Conservation (phyloP, 2,329 filamentous ascomycete genomes). For the Didymosphaeria variabile region DNA sequence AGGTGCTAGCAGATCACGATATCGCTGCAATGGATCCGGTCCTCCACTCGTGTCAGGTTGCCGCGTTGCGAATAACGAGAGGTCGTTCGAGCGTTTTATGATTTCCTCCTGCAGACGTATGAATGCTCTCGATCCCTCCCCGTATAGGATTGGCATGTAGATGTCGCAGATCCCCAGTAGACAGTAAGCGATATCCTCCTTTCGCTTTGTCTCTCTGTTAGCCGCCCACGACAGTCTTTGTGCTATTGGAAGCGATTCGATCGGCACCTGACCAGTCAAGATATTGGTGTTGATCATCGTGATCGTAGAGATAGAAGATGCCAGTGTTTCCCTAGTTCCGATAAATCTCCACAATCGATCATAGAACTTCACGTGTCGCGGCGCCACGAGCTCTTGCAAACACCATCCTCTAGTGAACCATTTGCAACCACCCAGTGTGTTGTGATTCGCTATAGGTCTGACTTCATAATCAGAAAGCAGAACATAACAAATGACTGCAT, state of each 20-base stretch:
- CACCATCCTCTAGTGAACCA: not conserved
- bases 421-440: not conserved
- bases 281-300: not conserved
- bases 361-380: not conserved
- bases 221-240: conserved; percentile 1
- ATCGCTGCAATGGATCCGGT: too few species aligned
- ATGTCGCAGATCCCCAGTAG: conserved; percentile 1
- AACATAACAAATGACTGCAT: not conserved
- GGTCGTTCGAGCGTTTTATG: not conserved
- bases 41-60: too few species aligned
- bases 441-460: not conserved
- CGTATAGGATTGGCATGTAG: conserved; percentile 5
- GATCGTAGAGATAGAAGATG: not conserved
- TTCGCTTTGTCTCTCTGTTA: not conserved
- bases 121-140: not conserved
- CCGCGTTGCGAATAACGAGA: not conserved
- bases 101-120: not conserved
- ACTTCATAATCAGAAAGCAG: not conserved
- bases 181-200: not conserved
- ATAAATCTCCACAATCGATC: not conserved
- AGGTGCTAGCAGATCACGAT: too few species aligned
- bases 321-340: not conserved
- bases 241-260: not conserved
- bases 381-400: not conserved
- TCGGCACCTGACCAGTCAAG: not conserved